Evolutionary conservation across 139 green algal species (phyloP).

Genomic region (Zygnema cylindricum): DNA sequence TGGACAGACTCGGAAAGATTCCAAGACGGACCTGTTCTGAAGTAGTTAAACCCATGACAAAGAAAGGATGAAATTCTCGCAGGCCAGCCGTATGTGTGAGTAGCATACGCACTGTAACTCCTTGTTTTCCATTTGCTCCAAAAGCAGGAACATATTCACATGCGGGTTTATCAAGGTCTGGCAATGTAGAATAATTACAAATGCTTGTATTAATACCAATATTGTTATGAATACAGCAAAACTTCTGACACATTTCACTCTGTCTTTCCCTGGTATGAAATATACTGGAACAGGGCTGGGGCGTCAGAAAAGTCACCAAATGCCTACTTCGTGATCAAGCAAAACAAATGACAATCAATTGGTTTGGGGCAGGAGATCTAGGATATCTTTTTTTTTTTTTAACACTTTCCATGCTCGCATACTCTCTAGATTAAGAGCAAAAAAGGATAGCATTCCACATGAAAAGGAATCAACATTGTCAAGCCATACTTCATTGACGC

Average conservation of each 20-base stretch:
- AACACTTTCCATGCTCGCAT: neutral
- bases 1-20: neutral
- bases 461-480: neutral
- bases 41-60: slow-evolving; percentile 56
- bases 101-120: slow-evolving; percentile 63
- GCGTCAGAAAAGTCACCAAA: too few relatives aligned
- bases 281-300: too few relatives aligned
- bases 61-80: slow-evolving; percentile 63
- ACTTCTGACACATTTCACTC: too few relatives aligned
- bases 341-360: too few relatives aligned
- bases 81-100: slow-evolving; percentile 66
- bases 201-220: too few relatives aligned
- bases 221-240: too few relatives aligned
- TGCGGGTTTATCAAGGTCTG: slow-evolving; percentile 60
- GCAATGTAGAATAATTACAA: too few relatives aligned
- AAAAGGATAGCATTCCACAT: slow-evolving; percentile 4
- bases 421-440: neutral
- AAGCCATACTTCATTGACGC: slow-evolving; percentile 4
- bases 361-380: too few relatives aligned
- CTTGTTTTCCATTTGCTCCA: slow-evolving; percentile 58
- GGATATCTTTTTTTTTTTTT: neutral
- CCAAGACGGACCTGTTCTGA: slow-evolving; percentile 27
- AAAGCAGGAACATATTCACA: slow-evolving; percentile 60
- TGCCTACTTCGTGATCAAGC: too few relatives aligned
- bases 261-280: too few relatives aligned